Conservation (phyloP, 2,329 filamentous ascomycete genomes). For the Fusarium brevicatenulatum region DNA sequence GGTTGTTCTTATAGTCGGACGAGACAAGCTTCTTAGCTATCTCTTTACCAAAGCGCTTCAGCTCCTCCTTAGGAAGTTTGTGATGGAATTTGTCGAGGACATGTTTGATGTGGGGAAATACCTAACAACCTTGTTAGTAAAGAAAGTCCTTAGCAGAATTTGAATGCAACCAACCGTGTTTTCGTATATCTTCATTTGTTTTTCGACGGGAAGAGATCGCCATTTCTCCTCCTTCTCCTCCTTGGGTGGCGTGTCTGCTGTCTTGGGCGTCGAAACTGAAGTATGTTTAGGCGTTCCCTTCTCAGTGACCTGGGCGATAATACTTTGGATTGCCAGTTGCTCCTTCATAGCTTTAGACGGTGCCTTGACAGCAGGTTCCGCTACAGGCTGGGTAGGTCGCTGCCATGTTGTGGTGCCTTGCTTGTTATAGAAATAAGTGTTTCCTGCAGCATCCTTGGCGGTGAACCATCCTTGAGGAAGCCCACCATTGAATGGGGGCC, state of each 20-base stretch:
- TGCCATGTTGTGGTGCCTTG: conserved; percentile 84
- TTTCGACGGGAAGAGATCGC: conserved; percentile 76
- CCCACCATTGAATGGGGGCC: conserved; percentile 64
- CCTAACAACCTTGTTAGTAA: conserved; percentile 58
- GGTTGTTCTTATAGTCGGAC: conserved; percentile 89
- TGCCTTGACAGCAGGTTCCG: conserved; percentile 70
- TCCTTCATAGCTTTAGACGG: conserved; percentile 72
- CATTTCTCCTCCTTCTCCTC: conserved; percentile 76
- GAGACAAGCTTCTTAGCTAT: conserved; percentile 89
- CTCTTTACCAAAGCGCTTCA: conserved; percentile 71
- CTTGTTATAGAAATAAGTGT: conserved; percentile 86
- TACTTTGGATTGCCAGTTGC: conserved; percentile 81
- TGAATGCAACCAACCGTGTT: conserved; percentile 75
- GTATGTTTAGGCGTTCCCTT: conserved; percentile 63
- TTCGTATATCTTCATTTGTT: conserved; percentile 95
- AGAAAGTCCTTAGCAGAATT: no score
- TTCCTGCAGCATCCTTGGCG: conserved; percentile 75
- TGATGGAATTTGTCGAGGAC: conserved; percentile 88
- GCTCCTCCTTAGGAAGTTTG: conserved; percentile 83
- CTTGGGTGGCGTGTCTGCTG: conserved; percentile 62
- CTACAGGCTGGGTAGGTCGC: conserved; percentile 75
- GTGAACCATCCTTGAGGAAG: conserved; percentile 89
- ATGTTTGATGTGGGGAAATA: conserved; percentile 85
- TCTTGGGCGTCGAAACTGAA: conserved; percentile 72
- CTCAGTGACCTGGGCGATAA: conserved; percentile 85